Conservation (phyloP, 2,329 filamentous ascomycete genomes). For the Apiospora pterosperma region DNA sequence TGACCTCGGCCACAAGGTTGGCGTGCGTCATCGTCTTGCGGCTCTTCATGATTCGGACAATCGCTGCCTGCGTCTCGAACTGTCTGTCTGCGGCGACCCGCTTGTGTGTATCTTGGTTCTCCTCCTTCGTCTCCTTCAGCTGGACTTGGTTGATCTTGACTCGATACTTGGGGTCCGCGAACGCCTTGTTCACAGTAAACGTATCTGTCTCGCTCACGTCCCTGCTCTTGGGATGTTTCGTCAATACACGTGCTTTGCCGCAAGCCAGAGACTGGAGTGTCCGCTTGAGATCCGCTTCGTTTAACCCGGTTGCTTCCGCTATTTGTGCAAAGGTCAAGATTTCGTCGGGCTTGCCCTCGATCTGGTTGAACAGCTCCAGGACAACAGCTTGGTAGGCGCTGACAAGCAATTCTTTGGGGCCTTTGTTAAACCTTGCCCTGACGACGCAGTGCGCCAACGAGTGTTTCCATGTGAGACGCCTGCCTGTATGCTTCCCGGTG, state of each 20-base stretch:
- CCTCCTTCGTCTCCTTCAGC: conserved; percentile 89
- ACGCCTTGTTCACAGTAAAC: conserved; percentile 76
- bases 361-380: conserved; percentile 82
- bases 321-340: conserved; percentile 75
- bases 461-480: conserved; percentile 88
- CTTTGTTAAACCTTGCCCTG: conserved; percentile 74
- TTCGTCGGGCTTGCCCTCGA: conserved; percentile 48
- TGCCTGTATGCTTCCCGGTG: conserved; percentile 82
- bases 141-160: conserved; percentile 99
- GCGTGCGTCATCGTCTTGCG: conserved; percentile 81
- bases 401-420: conserved; percentile 83
- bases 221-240: conserved; percentile 79
- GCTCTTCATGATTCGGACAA: conserved; percentile 96
- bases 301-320: conserved; percentile 68
- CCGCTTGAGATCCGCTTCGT: conserved; percentile 75
- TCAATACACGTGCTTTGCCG: conserved; percentile 79
- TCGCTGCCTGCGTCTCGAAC: conserved; percentile 95
- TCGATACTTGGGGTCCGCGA: conserved; percentile 77
- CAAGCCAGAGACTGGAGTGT: conserved; percentile 95
- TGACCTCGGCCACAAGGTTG: conserved; percentile 89
- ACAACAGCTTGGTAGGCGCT: conserved; percentile 91
- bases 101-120: conserved; percentile 92
- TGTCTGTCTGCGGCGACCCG: conserved; percentile 84
- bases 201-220: conserved; percentile 78
- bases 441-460: conserved; percentile 87